Evolutionary conservation across 108 stramenopile species (phyloP).

Genomic region (Fragilariopsis cylindrus): DNA sequence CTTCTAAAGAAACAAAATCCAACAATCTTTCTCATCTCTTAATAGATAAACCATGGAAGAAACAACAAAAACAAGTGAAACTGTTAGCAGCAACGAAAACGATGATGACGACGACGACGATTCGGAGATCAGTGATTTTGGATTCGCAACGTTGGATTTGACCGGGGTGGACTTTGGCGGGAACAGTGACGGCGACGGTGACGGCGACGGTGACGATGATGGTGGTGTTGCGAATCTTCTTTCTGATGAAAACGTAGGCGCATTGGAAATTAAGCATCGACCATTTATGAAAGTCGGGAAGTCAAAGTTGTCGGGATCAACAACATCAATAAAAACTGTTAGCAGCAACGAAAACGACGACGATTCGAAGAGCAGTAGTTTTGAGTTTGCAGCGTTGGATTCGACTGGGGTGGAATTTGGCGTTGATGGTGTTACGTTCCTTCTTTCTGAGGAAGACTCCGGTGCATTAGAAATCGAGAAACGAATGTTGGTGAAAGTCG

Average conservation of each 20-base stretch:
- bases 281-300: no score
- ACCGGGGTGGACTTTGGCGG: slow-evolving; percentile 74
- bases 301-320: no score
- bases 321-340: no score
- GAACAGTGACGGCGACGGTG: slow-evolving; percentile 5
- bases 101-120: slow-evolving; percentile 23
- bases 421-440: slow-evolving; percentile 21
- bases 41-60: no score
- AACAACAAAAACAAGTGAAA: no score
- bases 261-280: slow-evolving; percentile 25
- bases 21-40: no score
- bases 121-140: slow-evolving; percentile 51
- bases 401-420: slow-evolving; percentile 76
- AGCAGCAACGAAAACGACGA: slow-evolving; percentile 15
- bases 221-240: not conserved
- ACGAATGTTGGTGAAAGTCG: slow-evolving; percentile 8
- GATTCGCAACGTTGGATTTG: slow-evolving; percentile 64
- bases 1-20: no score
- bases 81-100: no score
- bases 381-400: slow-evolving; percentile 64
- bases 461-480: slow-evolving; percentile 31
- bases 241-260: slow-evolving; percentile 19
- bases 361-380: slow-evolving; percentile 42
- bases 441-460: slow-evolving; percentile 21
- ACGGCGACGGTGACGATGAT: no score